Evolutionary conservation across 768 basidiomycete genomes (phyloP), one percentile per base, ranked within the genome.

Genomic region (Strobilomyces echinocephalus): DNA sequence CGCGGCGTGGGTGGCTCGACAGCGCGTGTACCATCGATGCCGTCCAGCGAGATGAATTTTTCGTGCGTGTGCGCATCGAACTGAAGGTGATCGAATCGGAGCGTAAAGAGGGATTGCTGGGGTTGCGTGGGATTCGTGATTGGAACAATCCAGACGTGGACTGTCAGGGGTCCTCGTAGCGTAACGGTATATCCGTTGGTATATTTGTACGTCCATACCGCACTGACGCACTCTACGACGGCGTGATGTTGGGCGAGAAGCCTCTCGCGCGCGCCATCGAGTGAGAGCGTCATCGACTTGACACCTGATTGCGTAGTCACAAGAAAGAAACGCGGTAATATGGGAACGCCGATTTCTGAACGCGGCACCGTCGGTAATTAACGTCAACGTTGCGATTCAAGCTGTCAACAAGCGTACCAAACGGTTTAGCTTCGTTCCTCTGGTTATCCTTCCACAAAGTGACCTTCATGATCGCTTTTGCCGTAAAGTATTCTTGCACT

Each of bases 371-470:
- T 45, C 56, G 59, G 47, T 53, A 53, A 48, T 53, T 52, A 39
- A 49, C 34, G 28, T 42, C 48, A 56, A 39, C 28, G 31, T 45
- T 52, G 30, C 40, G 39, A 59, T 35, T 33, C 3, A 21, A 46
- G 46, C 31, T 51, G 52, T 50, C 47, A 43, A n/a, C 47, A 21
- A 33, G 73, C 86, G 45, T 50, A 91, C 90, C 88, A 61, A 93
- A 91, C 9, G 85, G 85, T 62, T 90, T 92, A 31, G 89, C 88
- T 63, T 91, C 91, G 24, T 76, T 79, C 60, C 76, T 79, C 63
- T 83, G 81, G 61, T 87, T 90, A 67, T 91, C 89, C 65, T 88
- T 88, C 90, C 90, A 91, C n/a, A 92, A 71, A 3, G 88, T 91
- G 60, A 92, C 77, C 66, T 83, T 88, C 81, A 91, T 82, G 43